Percentiles rank a stretch among this genome's conserved stretches.
Evolutionary conservation across 768 basidiomycete species (phyloP).

Genomic region (Trichaptum fuscoviolaceum): DNA sequence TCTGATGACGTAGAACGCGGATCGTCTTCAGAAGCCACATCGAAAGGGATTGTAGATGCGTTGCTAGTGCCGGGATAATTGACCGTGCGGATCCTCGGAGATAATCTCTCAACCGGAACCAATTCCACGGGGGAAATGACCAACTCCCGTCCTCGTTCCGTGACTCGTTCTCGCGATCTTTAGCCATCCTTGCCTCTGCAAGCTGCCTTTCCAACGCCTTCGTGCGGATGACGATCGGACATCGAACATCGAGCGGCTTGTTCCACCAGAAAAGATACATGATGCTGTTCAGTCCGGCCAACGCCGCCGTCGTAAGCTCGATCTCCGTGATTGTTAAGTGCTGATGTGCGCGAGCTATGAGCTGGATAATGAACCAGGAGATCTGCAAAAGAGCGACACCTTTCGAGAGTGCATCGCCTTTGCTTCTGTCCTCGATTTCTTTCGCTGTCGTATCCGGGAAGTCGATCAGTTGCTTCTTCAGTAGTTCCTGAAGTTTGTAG

Average conservation of each 20-base stretch:
- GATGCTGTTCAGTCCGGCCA: slow-evolving; percentile 25
- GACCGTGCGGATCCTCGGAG: no score
- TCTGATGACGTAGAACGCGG: neutral
- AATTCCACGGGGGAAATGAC: neutral
- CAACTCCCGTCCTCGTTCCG: neutral
- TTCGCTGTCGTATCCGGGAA: slow-evolving; percentile 16
- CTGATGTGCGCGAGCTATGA: slow-evolving; percentile 19
- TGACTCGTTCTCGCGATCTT: neutral
- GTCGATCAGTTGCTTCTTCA: neutral
- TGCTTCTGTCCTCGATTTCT: slow-evolving; percentile 26
- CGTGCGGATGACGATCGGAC: slow-evolving; percentile 8
- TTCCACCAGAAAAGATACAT: slow-evolving; percentile 33
- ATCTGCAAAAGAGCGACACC: slow-evolving; percentile 26
- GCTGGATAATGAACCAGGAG: slow-evolving; percentile 29
- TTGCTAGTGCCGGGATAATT: neutral
- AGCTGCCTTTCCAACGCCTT: neutral
- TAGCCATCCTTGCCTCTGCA: neutral
- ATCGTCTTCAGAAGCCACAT: no score
- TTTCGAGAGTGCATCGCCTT: slow-evolving; percentile 28
- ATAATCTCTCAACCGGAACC: neutral
- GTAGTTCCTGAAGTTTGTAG: neutral
- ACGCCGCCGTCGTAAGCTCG: slow-evolving; percentile 31
- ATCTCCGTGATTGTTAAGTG: slow-evolving; percentile 11
- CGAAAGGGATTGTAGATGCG: neutral
- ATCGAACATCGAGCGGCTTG: slow-evolving; percentile 32